Base-by-base conservation (phyloP, 306 rosid species). In the Prinsepia uniflora region DNA sequence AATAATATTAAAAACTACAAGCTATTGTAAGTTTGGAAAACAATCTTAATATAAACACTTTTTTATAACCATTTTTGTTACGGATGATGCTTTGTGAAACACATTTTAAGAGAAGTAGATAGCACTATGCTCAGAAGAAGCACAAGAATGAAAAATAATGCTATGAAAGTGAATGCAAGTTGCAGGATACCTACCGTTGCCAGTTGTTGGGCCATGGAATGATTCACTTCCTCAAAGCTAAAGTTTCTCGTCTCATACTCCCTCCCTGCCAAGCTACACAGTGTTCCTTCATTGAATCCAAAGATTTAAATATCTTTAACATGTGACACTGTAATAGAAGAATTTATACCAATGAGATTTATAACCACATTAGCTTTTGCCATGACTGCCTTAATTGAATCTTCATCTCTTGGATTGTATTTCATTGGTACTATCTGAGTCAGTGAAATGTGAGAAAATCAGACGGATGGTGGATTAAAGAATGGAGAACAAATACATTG, bases 221-320 rank as follows among this genome's bases (percentile, higher is more conserved):
- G 82, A 86, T 95, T 86, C 78, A 86, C 99, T 78, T 87, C 97
- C 85, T 91, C 97, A 78, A 87, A 91, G 89, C 99, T 87, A 71
- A 70, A 95, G 85, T 95, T 95, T 83, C 99, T 87, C 62, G 99
- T 95, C 84, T 87, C 99, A 71, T 84, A 88, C 76, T 95, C 99
- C 80, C 92, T 89, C 82, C 99, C 99, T 95, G 92, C 76, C 75
- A 82, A 80, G 76, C 57, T 53, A 75, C 54, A 65, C 11, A 70
- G 76, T 53, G 65, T 66, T 78, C 67, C 65, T 57, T 78, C 76
- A 65, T 46, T 71, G 22, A 47, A 41, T 65, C 73, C 48, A 76
- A 54, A 54, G 43, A 19, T 45, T 50, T 14, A 67, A 62, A 73
- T 10, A 44, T 18, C 49, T 76, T 72, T 15, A 72, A 74, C 50